Percentiles rank a stretch among this genome's conserved stretches.
Conservation (phyloP, 352 stramenopile genomes). For the Phytophthora sp. region DNA sequence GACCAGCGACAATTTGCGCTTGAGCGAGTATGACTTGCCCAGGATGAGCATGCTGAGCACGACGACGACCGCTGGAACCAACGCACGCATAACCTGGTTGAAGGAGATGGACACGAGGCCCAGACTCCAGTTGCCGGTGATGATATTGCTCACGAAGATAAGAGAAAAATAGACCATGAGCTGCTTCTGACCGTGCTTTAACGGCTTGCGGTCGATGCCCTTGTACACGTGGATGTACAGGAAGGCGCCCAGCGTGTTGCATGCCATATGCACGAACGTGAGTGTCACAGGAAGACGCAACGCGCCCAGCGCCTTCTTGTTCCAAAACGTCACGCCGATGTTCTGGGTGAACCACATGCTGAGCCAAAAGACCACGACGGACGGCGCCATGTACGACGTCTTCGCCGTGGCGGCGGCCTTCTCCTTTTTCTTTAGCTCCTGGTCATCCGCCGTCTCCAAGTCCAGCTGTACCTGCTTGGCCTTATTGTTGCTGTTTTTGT, state of each 20-base stretch:
- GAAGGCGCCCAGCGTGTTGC: slow-evolving; percentile 89
- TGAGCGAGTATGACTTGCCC: slow-evolving; percentile 76
- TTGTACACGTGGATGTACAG: slow-evolving; percentile 79
- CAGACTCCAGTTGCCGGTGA: slow-evolving; percentile 94
- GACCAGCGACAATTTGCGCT: slow-evolving; percentile 76
- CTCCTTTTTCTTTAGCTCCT: slow-evolving; percentile 31
- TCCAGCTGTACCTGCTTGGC: slow-evolving; percentile 22
- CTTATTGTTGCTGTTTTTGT: slow-evolving; percentile 12
- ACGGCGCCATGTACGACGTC: slow-evolving; percentile 71
- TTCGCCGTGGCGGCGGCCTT: slow-evolving; percentile 35
- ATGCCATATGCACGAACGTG: slow-evolving; percentile 95
- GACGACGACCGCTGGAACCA: slow-evolving; percentile 84
- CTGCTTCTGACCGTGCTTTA: slow-evolving; percentile 67
- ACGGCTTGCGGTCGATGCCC: slow-evolving; percentile 68
- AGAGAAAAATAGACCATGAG: slow-evolving; percentile 91
- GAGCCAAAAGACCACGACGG: slow-evolving; percentile 82
- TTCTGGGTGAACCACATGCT: slow-evolving; percentile 92
- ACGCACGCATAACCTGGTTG: slow-evolving; percentile 93
- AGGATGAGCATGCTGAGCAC: slow-evolving; percentile 84
- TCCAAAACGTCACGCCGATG: slow-evolving; percentile 94
- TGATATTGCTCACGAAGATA: slow-evolving; percentile 96
- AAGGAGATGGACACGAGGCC: slow-evolving; percentile 94
- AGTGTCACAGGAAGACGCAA: slow-evolving; percentile 80
- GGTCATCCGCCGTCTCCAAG: slow-evolving; percentile 24
- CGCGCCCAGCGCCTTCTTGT: slow-evolving; percentile 91